Conservation (phyloP, 306 rosid genomes). For the Hippophae rhamnoides region DNA sequence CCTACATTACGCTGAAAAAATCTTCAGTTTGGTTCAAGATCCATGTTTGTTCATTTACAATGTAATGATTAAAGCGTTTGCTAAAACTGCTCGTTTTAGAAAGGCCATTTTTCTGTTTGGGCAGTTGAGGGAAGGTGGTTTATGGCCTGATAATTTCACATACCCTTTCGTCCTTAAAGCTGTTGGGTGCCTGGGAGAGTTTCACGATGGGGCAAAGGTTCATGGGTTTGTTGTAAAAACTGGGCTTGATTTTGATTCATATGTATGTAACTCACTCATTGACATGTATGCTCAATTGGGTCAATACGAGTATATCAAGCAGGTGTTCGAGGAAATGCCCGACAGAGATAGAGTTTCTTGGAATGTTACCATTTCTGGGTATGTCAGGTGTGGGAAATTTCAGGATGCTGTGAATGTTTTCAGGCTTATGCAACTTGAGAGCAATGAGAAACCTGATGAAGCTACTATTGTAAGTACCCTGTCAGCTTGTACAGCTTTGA, state of each 20-base stretch:
- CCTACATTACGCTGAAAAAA: constrained; percentile 31
- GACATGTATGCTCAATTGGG: constrained; percentile 55
- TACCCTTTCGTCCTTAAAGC: constrained; percentile 65
- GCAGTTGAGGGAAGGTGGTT: constrained; percentile 32
- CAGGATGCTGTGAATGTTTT: constrained; percentile 39
- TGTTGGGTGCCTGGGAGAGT: constrained; percentile 39
- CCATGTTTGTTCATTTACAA: constrained; percentile 48
- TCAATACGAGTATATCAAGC: constrained; percentile 9
- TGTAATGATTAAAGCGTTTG: constrained; percentile 41
- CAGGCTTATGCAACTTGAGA: constrained; percentile 31
- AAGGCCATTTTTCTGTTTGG: constrained; percentile 32
- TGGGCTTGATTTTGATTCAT: constrained; percentile 46
- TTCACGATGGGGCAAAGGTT: constrained; percentile 36
- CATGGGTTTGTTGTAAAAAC: constrained; percentile 54
- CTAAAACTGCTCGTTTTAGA: constrained; percentile 29
- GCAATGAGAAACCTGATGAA: constrained; percentile 43
- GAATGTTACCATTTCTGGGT: constrained; percentile 55
- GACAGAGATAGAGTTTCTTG: constrained; percentile 49
- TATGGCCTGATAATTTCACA: constrained; percentile 62
- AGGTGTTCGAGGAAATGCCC: constrained; percentile 52
- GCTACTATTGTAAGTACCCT: constrained; percentile 57
- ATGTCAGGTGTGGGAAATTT: constrained; percentile 43
- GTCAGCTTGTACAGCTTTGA: constrained; percentile 47
- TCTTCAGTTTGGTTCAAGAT: constrained; percentile 27
- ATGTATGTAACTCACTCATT: constrained; percentile 67